Percentiles rank a stretch among this genome's conserved stretches.
These are phyloP conservation scores for Acanthamoeba royreba DNA, from an alignment of 208 protist genomes.

Conservation along the genomic window DNA sequence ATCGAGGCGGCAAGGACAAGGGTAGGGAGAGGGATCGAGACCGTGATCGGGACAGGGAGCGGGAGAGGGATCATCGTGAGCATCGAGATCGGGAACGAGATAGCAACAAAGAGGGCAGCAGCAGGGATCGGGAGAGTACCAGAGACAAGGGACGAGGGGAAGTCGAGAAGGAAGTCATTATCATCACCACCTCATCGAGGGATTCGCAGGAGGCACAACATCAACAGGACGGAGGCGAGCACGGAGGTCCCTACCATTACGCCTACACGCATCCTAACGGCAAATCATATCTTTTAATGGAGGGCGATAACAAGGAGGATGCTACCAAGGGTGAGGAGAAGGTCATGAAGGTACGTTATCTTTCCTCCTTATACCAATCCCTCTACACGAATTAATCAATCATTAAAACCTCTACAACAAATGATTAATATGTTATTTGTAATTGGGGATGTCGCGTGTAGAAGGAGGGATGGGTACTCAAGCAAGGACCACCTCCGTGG, in stretches of 20 bases:
- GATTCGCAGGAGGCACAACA: neutral
- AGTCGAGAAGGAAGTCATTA: neutral
- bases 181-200: neutral
- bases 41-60: neutral
- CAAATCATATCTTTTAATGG: neutral
- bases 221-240: neutral
- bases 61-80: neutral
- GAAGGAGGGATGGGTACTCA: constrained; percentile 4
- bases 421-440: neutral
- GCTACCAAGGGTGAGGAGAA: neutral
- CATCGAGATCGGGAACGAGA: neutral
- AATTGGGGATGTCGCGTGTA: too few species aligned
- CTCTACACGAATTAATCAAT: too few species aligned
- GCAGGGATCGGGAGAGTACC: neutral
- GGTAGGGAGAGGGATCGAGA: neutral
- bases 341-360: neutral
- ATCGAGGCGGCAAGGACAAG: too few species aligned
- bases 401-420: neutral
- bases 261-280: neutral
- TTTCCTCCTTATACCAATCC: too few species aligned
- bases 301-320: neutral
- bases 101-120: neutral
- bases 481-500: constrained; percentile 11
- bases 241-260: neutral
- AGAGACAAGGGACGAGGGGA: neutral